phyloP scores from a whole-genome alignment of 768 basidiomycete species.

The Serendipita sp. region DNA sequence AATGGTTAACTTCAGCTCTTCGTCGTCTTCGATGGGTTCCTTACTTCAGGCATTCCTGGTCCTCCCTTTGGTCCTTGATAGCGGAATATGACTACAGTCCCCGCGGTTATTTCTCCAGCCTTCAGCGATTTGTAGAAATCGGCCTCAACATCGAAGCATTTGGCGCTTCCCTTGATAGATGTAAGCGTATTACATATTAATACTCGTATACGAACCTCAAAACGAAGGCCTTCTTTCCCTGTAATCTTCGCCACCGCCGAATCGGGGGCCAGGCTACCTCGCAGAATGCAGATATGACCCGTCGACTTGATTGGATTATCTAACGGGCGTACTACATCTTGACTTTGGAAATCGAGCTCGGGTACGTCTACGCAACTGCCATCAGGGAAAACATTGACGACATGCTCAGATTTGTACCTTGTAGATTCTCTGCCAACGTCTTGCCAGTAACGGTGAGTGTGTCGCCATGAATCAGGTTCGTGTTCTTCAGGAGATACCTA shows the following conservation, averaged over 20 bases:
- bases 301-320: conserved; percentile 71
- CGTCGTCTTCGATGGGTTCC: conserved; percentile 4
- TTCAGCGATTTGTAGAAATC: conserved; percentile 60
- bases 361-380: conserved; percentile 33
- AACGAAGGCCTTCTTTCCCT: conserved; percentile 74
- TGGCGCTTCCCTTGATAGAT: conserved; percentile 42
- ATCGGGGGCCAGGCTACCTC: conserved; percentile 77
- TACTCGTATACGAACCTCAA: conserved; percentile 37
- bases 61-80: conserved; percentile 84
- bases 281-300: conserved; percentile 74
- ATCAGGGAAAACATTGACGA: conserved; percentile 12
- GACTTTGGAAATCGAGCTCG: conserved; percentile 51
- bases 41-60: conserved; percentile 80
- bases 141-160: conserved; percentile 61
- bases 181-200: conserved; percentile 1
- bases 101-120: conserved; percentile 56
- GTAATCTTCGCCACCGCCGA: conserved; percentile 86
- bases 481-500: conserved; percentile 53
- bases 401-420: conserved; percentile 14
- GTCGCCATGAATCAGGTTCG: conserved; percentile 61
- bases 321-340: conserved; percentile 59
- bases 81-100: conserved; percentile 63
- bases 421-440: conserved; percentile 75
- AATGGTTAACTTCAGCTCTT: not conserved
- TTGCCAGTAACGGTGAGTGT: conserved; percentile 84